Evolutionary conservation across 805 yeast genomes (phyloP), one percentile per base, ranked within the genome.

Genomic region (Zygosaccharomyces bisporus): DNA sequence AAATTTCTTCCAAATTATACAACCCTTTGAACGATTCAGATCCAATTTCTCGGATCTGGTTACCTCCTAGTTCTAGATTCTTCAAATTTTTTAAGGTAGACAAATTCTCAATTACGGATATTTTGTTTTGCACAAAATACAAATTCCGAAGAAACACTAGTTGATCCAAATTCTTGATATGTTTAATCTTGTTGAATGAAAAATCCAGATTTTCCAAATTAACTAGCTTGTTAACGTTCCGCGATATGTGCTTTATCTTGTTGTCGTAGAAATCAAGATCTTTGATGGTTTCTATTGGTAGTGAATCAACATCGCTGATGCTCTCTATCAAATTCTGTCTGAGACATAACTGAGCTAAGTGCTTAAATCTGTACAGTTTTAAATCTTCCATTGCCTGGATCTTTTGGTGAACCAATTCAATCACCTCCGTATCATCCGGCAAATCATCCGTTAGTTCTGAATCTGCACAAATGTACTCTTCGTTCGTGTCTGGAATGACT

Each of bases 181-280:
- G 85, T 56, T 84, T 82, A 58, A 91, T 86, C 60, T 83, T 86
- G 66, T 93, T 93, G 69, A 93, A 93, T 18, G 95, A 86, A 19
- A 93, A 71, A 67, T 93, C 99, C 54, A 93, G 70, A 42, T 60
- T 74, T 44, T 64, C 74, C 49, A 89, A 66, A 30, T 77, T 75
- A 2, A 60, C 66, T 52, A 88, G 75, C 38, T 79, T 77, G 49
- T 75, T 79, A 14, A 88, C 60, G 55, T 79, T 82, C 36, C 81
- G 79, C 4, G 90, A 81, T 41, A 93, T 87, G 60, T 89, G 96
- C 52, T 82, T 80, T 56, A 93, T 84, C 55, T 95, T 71, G 66
- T 93, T 93, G 66, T 93, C 99, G 61, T 93, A 93, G 24, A 90
- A 72, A 64, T 93, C 99, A 46, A 93, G 68, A 48, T 88, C 93